These are phyloP conservation scores for Ceratobasidium papillatum DNA, from an alignment of 1,284 basidiomycete species.

Conservation along the genomic window DNA sequence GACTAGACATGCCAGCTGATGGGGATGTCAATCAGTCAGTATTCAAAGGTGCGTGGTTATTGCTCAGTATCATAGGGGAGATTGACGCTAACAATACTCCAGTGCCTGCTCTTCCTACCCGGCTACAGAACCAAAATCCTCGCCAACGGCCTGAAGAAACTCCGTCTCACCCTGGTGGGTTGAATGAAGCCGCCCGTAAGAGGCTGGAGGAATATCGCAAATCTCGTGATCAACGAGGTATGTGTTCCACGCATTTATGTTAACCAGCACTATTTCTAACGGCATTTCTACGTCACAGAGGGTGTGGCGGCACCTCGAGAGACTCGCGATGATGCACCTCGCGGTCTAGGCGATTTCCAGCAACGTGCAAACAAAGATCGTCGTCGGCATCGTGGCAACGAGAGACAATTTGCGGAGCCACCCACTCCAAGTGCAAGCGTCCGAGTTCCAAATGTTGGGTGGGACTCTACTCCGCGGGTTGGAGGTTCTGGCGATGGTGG, in stretches of 20 bases:
- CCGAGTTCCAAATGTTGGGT: slow-evolving; percentile 86
- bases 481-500: slow-evolving; percentile 57
- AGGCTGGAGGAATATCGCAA: slow-evolving; percentile 79
- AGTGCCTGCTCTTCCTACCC: slow-evolving; percentile 78
- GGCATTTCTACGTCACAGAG: slow-evolving; percentile 56
- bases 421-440: slow-evolving; percentile 65
- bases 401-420: slow-evolving; percentile 67
- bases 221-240: slow-evolving; percentile 72
- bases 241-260: slow-evolving; percentile 39
- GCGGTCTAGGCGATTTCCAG: slow-evolving; percentile 73
- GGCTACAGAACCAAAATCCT: slow-evolving; percentile 60
- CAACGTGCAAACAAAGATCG: slow-evolving; percentile 71
- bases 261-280: slow-evolving; percentile 13
- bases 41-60: slow-evolving; percentile 75
- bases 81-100: background rate
- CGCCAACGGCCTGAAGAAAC: slow-evolving; percentile 87
- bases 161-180: slow-evolving; percentile 90
- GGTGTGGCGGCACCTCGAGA: slow-evolving; percentile 68
- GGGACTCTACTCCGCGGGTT: slow-evolving; percentile 86
- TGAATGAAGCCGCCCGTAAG: slow-evolving; percentile 76
- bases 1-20: slow-evolving; percentile 61
- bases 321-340: slow-evolving; percentile 63
- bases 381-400: slow-evolving; percentile 53
- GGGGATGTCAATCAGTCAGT: slow-evolving; percentile 62
- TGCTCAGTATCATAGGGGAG: background rate